Evolutionary conservation across 163 green algal species (phyloP), one percentile per base, ranked within the genome.

Genomic region (Scenedesmus sp.): DNA sequence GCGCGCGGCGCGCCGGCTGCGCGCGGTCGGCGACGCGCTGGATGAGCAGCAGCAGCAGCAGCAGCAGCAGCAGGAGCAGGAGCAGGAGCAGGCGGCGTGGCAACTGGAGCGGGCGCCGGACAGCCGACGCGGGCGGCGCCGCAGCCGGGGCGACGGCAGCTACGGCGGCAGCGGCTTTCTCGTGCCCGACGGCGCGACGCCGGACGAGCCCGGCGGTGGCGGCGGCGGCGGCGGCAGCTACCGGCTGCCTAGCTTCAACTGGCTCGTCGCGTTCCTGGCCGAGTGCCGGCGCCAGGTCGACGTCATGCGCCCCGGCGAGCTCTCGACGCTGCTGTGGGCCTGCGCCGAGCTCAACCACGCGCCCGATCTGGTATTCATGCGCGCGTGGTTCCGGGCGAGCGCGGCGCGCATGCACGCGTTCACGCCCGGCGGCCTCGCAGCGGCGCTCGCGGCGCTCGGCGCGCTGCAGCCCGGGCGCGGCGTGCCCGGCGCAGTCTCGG

Each of bases 191-290:
- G 54, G n/a, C n/a, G n/a, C n/a, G n/a, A n/a, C n/a, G n/a, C n/a
- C n/a, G 11, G 18, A 26, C 50, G 18, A 9, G 18, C 28, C 57
- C n/a, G 42, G 17, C 57, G 14, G 24, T 6, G n/a, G n/a, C n/a
- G 7, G 57, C 57, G n/a, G 57, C 31, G 4, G 57, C 11, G 5
- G 15, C 26, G 60, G 31, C 7, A 65, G 60, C 11, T 62, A 64
- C 50, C 74, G 63, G 5, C 62, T 81, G 4, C 74, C 74, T 4
- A 75, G 51, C 42, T 75, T 75, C 63, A 81, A 81, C 28, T 81
- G 74, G 74, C 18, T 69, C 3, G 24, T n/a, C 5, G 63, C 60
- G 3, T 81, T 69, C 29, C 50, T 81, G 15, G 74, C 60, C 4
- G 74, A 73, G 20, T 33, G 24, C n/a, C 62, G 74, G 2, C 62